A percentile compares a stretch with the other conserved stretches of the same genome.
Conservation (phyloP, 2,329 filamentous ascomycete species). For the Onygenales sp. region DNA sequence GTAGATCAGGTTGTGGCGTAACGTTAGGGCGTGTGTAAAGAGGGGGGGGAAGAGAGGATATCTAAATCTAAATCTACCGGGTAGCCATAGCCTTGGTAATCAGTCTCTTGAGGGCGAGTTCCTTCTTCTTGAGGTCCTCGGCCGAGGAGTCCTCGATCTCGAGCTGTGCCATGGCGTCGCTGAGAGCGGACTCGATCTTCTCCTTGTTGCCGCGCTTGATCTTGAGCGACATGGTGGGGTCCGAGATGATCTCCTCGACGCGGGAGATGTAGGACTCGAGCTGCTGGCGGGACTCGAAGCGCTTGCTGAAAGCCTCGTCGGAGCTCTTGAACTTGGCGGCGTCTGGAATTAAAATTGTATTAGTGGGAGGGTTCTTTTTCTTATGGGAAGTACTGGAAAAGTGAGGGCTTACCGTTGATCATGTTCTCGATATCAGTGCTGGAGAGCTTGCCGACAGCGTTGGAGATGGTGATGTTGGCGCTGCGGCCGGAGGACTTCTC, state of each 20-base stretch:
- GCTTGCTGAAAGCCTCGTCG: conserved; percentile 98
- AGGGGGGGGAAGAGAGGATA: neutral
- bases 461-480: conserved; percentile 99
- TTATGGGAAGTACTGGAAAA: neutral
- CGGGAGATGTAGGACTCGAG: conserved; percentile 98
- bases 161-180: conserved; percentile 93
- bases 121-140: conserved; percentile 99
- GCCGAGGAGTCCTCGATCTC: conserved; percentile 86
- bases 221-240: conserved; percentile 91
- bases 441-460: conserved; percentile 98
- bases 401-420: conserved; percentile 59
- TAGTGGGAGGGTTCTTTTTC: conserved; percentile 10
- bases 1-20: neutral
- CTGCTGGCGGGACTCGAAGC: conserved; percentile 97
- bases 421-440: conserved; percentile 93
- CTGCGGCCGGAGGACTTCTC: conserved; percentile 97
- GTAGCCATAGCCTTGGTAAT: conserved; percentile 98
- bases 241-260: conserved; percentile 97
- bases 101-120: conserved; percentile 91
- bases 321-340: conserved; percentile 98
- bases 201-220: conserved; percentile 99
- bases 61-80: conserved; percentile 49
- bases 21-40: too few species aligned
- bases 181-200: conserved; percentile 96
- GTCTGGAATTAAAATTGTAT: conserved; percentile 40